A percentile compares a stretch with the other conserved stretches of the same genome.
Evolutionary conservation across 2,329 filamentous ascomycete genomes (phyloP).

Genomic region (Colletotrichum sp.): DNA sequence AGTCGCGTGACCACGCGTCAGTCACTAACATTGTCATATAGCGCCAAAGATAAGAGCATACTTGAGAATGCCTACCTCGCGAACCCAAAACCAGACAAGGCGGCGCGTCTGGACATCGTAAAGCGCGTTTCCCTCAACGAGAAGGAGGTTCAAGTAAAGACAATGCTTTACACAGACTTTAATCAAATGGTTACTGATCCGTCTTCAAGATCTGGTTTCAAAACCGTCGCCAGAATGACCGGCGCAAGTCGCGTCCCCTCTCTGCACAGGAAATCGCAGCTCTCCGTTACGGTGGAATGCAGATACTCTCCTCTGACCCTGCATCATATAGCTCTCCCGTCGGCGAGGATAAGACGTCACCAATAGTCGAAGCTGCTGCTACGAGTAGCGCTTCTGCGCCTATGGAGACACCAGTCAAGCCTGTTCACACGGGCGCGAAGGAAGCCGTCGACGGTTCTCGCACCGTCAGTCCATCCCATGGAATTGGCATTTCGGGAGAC

Average conservation of each 20-base stretch:
- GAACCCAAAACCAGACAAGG: slow-evolving; percentile 92
- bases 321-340: slow-evolving; percentile 32
- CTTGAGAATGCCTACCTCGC: slow-evolving; percentile 84
- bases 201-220: slow-evolving; percentile 92
- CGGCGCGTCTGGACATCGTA: slow-evolving; percentile 83
- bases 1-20: neutral
- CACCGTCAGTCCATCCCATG: neutral
- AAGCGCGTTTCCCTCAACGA: slow-evolving; percentile 86
- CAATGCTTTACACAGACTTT: neutral
- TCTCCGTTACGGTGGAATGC: slow-evolving; percentile 59
- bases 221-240: slow-evolving; percentile 90
- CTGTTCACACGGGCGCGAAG: neutral
- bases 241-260: slow-evolving; percentile 85
- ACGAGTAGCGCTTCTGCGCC: neutral
- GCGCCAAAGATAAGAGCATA: slow-evolving; percentile 86
- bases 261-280: slow-evolving; percentile 77
- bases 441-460: neutral
- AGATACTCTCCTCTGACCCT: slow-evolving; percentile 54
- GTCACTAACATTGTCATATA: slow-evolving; percentile 37
- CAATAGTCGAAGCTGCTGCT: neutral
- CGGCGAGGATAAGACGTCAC: slow-evolving; percentile 9
- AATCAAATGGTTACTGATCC: neutral
- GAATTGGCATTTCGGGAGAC: neutral
- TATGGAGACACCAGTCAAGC: slow-evolving; percentile 4
- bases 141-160: slow-evolving; percentile 89